These are phyloP conservation scores for Penicillium polonicum DNA, from an alignment of 2,329 filamentous ascomycete species.

Conservation along the genomic window DNA sequence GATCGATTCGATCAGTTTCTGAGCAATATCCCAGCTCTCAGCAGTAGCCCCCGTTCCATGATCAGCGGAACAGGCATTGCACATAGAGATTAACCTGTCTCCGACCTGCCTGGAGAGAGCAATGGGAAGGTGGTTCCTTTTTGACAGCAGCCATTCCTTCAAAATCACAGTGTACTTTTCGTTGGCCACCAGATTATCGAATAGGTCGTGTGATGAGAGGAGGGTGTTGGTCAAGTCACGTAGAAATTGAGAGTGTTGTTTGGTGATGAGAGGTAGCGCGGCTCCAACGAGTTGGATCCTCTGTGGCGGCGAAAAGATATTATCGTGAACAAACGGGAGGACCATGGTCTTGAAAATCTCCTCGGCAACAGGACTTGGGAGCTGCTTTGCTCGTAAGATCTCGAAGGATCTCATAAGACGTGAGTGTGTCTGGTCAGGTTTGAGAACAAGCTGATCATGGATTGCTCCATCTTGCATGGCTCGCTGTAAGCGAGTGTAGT, in stretches of 20 bases:
- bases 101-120: neutral
- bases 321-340: conserved; percentile 4
- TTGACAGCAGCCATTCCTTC: conserved; percentile 10
- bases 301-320: conserved; percentile 5
- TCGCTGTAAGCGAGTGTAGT: conserved; percentile 5
- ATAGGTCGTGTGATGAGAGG: neutral
- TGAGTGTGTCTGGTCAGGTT: conserved; percentile 5
- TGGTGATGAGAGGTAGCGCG: conserved; percentile 9
- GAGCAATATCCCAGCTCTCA: conserved; percentile 2
- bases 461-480: conserved; percentile 6
- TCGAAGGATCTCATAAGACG: conserved; percentile 14
- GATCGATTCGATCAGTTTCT: conserved; percentile 2
- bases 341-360: conserved; percentile 11
- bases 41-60: conserved; percentile 5
- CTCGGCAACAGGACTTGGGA: conserved; percentile 6
- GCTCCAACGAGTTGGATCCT: conserved; percentile 9
- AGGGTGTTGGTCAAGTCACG: neutral
- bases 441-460: conserved; percentile 9
- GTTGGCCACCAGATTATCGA: conserved; percentile 11
- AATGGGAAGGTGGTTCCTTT: conserved; percentile 8
- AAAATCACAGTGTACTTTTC: conserved; percentile 5
- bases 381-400: conserved; percentile 1
- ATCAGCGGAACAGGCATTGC: conserved; percentile 7
- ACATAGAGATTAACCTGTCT: conserved; percentile 9
- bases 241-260: conserved; percentile 3